A percentile compares a stretch with the other conserved stretches of the same genome.
Evolutionary conservation across 352 stramenopile genomes (phyloP).

Genomic region (Phytophthora pisi): DNA sequence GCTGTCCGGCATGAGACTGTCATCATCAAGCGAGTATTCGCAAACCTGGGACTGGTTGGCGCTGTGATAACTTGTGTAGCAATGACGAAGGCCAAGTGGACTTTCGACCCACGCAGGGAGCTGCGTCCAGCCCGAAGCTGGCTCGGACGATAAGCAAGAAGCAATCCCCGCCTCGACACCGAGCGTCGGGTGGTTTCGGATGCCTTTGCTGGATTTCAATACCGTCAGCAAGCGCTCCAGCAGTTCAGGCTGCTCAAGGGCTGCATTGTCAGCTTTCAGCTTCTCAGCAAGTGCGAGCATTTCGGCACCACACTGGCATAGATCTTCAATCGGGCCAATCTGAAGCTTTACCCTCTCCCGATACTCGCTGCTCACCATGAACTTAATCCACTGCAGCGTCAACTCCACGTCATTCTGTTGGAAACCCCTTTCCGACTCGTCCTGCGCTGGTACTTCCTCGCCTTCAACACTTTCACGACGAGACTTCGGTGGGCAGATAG

Average conservation of each 20-base stretch:
- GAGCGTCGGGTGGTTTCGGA: slow-evolving; percentile 55
- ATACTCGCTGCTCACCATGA: slow-evolving; percentile 70
- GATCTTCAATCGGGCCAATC: slow-evolving; percentile 58
- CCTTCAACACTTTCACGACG: slow-evolving; percentile 17
- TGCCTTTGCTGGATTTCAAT: slow-evolving; percentile 53
- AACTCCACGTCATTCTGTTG: slow-evolving; percentile 40
- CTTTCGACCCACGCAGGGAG: slow-evolving; percentile 49
- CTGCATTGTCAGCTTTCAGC: slow-evolving; percentile 25
- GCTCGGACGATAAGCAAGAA: slow-evolving; percentile 16
- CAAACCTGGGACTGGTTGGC: slow-evolving; percentile 31
- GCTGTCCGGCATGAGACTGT: slow-evolving; percentile 40
- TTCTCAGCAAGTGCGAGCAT: slow-evolving; percentile 51
- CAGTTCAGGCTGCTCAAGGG: slow-evolving; percentile 9
- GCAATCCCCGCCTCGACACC: slow-evolving; percentile 30
- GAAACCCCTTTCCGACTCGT: background rate
- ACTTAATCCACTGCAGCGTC: slow-evolving; percentile 62
- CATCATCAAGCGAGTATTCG: slow-evolving; percentile 57
- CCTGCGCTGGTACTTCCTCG: background rate
- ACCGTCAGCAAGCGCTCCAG: slow-evolving; percentile 45
- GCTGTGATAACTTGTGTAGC: slow-evolving; percentile 33
- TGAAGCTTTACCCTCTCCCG: slow-evolving; percentile 68
- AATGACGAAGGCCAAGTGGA: slow-evolving; percentile 52
- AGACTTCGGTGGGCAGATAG: slow-evolving; percentile 17
- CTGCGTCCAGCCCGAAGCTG: slow-evolving; percentile 34
- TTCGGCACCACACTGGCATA: slow-evolving; percentile 63